A percentile compares a stretch with the other conserved stretches of the same genome.
Conservation (phyloP, 2,329 filamentous ascomycete species). For the Lachnellula willkommii region DNA sequence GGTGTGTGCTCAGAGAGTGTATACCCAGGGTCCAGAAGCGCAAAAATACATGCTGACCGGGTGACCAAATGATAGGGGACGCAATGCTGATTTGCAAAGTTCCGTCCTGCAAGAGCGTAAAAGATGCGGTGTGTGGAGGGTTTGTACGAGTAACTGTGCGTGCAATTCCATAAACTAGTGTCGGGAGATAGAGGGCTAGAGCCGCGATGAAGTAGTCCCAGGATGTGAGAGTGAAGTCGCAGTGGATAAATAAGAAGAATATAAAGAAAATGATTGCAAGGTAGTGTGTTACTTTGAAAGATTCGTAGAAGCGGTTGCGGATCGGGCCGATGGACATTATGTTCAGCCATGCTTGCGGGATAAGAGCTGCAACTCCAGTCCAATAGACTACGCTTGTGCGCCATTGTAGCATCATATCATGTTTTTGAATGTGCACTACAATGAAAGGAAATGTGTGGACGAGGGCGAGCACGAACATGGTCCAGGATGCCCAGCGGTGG, state of each 20-base stretch:
- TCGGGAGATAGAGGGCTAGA: conserved; percentile 61
- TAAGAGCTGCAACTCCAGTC: conserved; percentile 73
- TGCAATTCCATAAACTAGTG: conserved; percentile 56
- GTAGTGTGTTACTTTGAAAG: conserved; percentile 75
- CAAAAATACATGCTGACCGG: conserved; percentile 88
- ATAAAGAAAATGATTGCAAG: conserved; percentile 75
- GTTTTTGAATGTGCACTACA: conserved; percentile 73
- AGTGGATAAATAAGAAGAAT: conserved; percentile 87
- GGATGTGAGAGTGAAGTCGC: conserved; percentile 80
- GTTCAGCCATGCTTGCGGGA: conserved; percentile 76
- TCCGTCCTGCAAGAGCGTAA: conserved; percentile 75
- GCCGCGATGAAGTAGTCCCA: conserved; percentile 80
- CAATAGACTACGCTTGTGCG: conserved; percentile 69
- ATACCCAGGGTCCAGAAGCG: conserved; percentile 77
- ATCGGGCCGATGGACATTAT: conserved; percentile 71
- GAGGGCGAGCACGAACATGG: conserved; percentile 74
- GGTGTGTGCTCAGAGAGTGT: conserved; percentile 71
- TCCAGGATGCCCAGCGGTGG: conserved; percentile 81
- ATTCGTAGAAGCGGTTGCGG: conserved; percentile 62
- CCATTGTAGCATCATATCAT: conserved; percentile 64
- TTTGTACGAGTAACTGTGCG: conserved; percentile 78
- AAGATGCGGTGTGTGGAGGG: conserved; percentile 74
- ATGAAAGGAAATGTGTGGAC: conserved; percentile 86
- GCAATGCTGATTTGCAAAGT: conserved; percentile 91
- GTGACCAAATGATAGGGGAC: conserved; percentile 82